These are phyloP conservation scores for Arabis hirsuta DNA, from an alignment of 345 rosid genomes.

Conservation along the genomic window DNA sequence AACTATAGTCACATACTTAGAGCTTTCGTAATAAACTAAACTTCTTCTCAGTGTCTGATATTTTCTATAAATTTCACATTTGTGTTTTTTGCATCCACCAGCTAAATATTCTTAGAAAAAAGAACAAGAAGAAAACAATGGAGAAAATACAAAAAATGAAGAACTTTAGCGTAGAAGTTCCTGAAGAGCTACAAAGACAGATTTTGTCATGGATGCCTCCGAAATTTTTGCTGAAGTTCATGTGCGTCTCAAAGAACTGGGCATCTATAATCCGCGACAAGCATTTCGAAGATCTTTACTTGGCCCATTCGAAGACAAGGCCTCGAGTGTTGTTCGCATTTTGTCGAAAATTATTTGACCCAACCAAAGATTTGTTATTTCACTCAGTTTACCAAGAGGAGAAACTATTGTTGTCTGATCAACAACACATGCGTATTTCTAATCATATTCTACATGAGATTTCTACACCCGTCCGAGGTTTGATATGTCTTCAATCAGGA, in stretches of 20 bases:
- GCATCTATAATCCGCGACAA: not conserved
- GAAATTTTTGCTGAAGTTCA: not conserved
- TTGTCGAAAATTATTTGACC: not conserved
- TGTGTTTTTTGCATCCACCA: not conserved
- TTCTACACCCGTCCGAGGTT: too few species aligned
- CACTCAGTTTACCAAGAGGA: not conserved
- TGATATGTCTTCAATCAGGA: too few species aligned
- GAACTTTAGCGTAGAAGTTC: not conserved
- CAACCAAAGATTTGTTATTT: not conserved
- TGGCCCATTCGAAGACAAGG: not conserved
- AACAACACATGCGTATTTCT: too few species aligned
- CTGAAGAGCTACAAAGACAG: not conserved
- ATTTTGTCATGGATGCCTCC: not conserved
- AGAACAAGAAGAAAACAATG: not conserved
- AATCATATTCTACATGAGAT: too few species aligned
- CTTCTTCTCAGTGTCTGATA: not conserved
- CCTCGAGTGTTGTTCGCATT: not conserved
- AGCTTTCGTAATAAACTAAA: not conserved
- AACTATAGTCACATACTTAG: not conserved
- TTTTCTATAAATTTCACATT: not conserved
- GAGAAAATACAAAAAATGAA: not conserved
- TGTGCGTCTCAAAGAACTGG: not conserved
- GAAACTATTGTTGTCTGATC: not conserved
- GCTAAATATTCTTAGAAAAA: not conserved
- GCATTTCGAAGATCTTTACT: not conserved